These are phyloP conservation scores for Sugiyamaella mastotermitis DNA, from an alignment of 805 yeast species.

Conservation along the genomic window DNA sequence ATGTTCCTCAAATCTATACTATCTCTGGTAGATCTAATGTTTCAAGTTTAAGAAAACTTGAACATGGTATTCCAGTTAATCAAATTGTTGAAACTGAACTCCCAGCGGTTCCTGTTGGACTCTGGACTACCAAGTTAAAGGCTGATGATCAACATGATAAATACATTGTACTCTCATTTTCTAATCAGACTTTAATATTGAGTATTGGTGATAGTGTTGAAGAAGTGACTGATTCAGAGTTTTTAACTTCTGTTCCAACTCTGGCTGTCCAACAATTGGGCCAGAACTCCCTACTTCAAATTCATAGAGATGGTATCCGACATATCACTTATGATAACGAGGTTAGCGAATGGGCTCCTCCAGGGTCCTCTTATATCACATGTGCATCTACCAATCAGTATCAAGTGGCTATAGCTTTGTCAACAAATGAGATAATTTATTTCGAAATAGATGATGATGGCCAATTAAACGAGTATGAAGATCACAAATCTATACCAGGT, in stretches of 20 bases:
- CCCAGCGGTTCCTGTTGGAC: slow-evolving; percentile 55
- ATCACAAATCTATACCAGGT: slow-evolving; percentile 48
- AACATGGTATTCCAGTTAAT: slow-evolving; percentile 53
- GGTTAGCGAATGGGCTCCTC: slow-evolving; percentile 73
- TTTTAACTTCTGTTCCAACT: slow-evolving; percentile 54
- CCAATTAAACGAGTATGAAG: slow-evolving; percentile 64
- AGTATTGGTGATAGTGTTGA: slow-evolving; percentile 76
- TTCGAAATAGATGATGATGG: slow-evolving; percentile 71
- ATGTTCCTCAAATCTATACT: slow-evolving; percentile 38
- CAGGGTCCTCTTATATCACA: slow-evolving; percentile 56
- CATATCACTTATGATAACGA: slow-evolving; percentile 40
- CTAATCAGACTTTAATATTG: slow-evolving; percentile 64
- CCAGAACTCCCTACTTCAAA: slow-evolving; percentile 55
- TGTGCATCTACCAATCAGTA: slow-evolving; percentile 56
- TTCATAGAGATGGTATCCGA: slow-evolving; percentile 63
- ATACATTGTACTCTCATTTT: slow-evolving; percentile 59
- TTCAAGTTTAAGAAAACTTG: slow-evolving; percentile 43
- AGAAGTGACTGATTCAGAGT: slow-evolving; percentile 61
- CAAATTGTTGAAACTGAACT: slow-evolving; percentile 70
- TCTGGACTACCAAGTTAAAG: slow-evolving; percentile 56
- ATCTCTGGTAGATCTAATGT: slow-evolving; percentile 38
- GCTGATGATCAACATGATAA: slow-evolving; percentile 46
- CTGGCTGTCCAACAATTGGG: slow-evolving; percentile 69
- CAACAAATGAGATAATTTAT: slow-evolving; percentile 70
- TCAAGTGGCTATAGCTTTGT: slow-evolving; percentile 66